These are phyloP conservation scores for Lyophyllum semitale DNA, from an alignment of 768 basidiomycete species.

Conservation along the genomic window DNA sequence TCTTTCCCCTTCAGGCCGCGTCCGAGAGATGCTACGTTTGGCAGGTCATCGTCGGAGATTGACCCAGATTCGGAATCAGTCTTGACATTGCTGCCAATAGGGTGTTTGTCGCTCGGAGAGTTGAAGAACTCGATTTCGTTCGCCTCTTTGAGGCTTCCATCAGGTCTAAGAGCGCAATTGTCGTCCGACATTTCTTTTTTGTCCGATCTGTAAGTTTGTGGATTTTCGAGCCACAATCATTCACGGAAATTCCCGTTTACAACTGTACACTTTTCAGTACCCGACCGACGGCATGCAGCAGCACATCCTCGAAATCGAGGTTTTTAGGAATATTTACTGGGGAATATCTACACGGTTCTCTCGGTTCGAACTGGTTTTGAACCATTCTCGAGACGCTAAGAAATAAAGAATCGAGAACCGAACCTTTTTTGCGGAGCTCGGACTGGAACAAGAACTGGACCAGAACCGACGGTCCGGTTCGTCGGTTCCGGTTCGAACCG, in stretches of 20 bases:
- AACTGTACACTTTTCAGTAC: neutral
- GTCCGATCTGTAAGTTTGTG: too few relatives aligned
- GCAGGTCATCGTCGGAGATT: neutral
- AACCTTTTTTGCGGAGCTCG: neutral
- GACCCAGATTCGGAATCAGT: too few relatives aligned
- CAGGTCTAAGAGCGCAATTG: neutral
- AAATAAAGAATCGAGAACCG: neutral
- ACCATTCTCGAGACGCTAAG: too few relatives aligned
- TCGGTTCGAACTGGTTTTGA: too few relatives aligned
- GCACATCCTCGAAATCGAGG: neutral
- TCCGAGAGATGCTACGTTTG: neutral
- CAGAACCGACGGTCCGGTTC: neutral
- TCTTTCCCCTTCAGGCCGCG: slow-evolving; percentile 11
- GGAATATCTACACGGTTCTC: neutral
- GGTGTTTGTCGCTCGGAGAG: slow-evolving; percentile 10
- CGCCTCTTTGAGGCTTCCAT: slow-evolving; percentile 6
- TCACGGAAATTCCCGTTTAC: too few relatives aligned
- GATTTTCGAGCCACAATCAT: too few relatives aligned
- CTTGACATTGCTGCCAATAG: neutral
- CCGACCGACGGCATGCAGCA: neutral
- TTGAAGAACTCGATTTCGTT: slow-evolving; percentile 12
- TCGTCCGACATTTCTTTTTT: too few relatives aligned
- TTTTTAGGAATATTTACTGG: neutral
- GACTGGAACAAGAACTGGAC: neutral
- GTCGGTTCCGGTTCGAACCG: neutral